These are phyloP conservation scores for Fraxinus baroniana DNA, from an alignment of 305 asterid species.

Conservation along the genomic window DNA sequence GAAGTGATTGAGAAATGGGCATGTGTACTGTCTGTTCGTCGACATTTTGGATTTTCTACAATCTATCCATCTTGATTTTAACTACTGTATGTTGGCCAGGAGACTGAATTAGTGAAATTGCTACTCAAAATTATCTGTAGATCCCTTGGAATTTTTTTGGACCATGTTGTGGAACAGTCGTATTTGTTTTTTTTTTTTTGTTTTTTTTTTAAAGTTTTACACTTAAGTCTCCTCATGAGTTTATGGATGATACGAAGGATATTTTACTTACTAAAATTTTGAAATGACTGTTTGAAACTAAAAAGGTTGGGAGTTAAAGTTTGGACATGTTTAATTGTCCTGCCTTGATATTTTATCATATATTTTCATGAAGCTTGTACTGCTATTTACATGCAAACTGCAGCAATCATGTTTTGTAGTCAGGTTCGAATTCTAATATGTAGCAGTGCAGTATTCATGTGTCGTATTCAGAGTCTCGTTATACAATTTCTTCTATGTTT, in stretches of 20 bases:
- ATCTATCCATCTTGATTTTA: neutral
- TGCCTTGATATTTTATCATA: neutral
- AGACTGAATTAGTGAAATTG: neutral
- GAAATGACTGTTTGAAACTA: slow-evolving; percentile 6
- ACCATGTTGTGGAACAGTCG: neutral
- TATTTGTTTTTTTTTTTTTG: neutral
- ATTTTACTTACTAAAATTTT: neutral
- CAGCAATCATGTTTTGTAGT: slow-evolving; percentile 3
- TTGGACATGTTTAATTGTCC: neutral
- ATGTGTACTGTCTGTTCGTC: neutral
- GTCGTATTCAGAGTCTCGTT: neutral
- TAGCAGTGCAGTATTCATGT: neutral
- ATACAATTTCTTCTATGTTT: neutral
- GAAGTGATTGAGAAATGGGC: slow-evolving; percentile 1
- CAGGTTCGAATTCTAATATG: neutral
- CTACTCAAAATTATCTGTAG: neutral
- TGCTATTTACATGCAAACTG: neutral
- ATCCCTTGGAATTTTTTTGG: neutral
- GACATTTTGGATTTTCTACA: neutral
- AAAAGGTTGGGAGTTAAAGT: neutral
- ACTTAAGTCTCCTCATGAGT: slow-evolving; percentile 1
- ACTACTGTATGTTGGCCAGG: neutral
- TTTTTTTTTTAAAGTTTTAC: neutral
- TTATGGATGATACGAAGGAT: neutral
- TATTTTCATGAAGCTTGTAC: slow-evolving; percentile 1